Percentiles rank a stretch among this genome's conserved stretches.
Evolutionary conservation across 2,329 filamentous ascomycete genomes (phyloP).

Genomic region (Fusarium brachygibbosum): DNA sequence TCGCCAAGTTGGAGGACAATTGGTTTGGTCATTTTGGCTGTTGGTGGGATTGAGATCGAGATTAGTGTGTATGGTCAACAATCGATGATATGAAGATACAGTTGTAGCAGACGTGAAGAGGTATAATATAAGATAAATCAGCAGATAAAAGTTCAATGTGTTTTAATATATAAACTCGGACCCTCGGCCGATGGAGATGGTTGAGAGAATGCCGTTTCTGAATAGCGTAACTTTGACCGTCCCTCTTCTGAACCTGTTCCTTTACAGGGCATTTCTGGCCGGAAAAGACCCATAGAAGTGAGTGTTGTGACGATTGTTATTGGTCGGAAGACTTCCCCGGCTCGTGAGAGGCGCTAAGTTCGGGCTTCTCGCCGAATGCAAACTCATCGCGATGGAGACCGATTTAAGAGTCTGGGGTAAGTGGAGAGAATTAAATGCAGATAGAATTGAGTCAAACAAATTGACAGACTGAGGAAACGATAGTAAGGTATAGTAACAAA

Average conservation of each 20-base stretch:
- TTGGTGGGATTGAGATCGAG: not conserved
- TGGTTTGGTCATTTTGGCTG: slow-evolving; percentile 42
- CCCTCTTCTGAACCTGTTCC: too few relatives aligned
- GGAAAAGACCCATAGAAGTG: not conserved
- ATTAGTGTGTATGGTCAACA: not conserved
- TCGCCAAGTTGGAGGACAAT: slow-evolving; percentile 50
- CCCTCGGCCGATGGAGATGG: slow-evolving; percentile 35
- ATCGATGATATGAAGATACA: not conserved
- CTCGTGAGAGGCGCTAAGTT: not conserved
- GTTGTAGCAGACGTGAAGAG: not conserved
- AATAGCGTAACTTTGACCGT: slow-evolving; percentile 23
- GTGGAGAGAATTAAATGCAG: too few relatives aligned
- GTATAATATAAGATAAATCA: not conserved
- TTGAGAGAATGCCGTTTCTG: slow-evolving; percentile 35
- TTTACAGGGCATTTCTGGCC: slow-evolving; percentile 1
- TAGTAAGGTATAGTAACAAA: too few relatives aligned
- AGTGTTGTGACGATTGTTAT: not conserved
- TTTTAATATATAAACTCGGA: slow-evolving; percentile 26
- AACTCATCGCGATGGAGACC: not conserved
- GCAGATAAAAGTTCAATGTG: slow-evolving; percentile 11
- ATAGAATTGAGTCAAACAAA: too few relatives aligned
- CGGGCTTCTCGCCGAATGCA: slow-evolving; percentile 22
- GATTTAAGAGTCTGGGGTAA: slow-evolving; percentile 16
- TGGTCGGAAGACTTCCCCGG: slow-evolving; percentile 1
- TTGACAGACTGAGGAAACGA: too few relatives aligned